Percentiles rank a stretch among this genome's conserved stretches.
These are phyloP conservation scores for Russula abietina DNA, from an alignment of 768 basidiomycete species.

Conservation along the genomic window DNA sequence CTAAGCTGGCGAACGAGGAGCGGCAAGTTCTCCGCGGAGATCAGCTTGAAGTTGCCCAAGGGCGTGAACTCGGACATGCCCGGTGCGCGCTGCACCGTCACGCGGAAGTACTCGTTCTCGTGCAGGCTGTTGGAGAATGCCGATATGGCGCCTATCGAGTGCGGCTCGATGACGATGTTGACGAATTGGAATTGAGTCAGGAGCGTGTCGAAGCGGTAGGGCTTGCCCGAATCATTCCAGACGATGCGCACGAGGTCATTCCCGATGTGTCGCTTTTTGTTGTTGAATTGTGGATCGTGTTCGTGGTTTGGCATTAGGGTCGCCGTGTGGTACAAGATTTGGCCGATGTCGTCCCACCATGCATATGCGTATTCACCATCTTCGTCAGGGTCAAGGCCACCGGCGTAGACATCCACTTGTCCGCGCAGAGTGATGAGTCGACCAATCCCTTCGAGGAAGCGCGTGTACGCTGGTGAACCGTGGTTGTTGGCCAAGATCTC, in stretches of 20 bases:
- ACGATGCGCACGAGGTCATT: slow-evolving; percentile 96
- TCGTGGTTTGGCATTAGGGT: slow-evolving; percentile 89
- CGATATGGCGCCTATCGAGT: slow-evolving; percentile 75
- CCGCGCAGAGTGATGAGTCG: slow-evolving; percentile 82
- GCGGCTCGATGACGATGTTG: slow-evolving; percentile 95
- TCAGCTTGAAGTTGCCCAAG: slow-evolving; percentile 88
- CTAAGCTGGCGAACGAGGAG: slow-evolving; percentile 85
- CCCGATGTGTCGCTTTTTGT: slow-evolving; percentile 94
- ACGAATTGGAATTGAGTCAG: slow-evolving; percentile 93
- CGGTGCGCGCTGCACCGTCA: slow-evolving; percentile 78
- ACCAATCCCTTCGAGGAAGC: slow-evolving; percentile 88
- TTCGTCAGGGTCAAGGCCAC: slow-evolving; percentile 82
- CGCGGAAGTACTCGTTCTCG: slow-evolving; percentile 94
- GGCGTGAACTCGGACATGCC: slow-evolving; percentile 95
- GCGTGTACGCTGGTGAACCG: slow-evolving; percentile 91
- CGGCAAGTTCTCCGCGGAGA: slow-evolving; percentile 82
- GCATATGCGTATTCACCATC: slow-evolving; percentile 98
- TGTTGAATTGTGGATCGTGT: slow-evolving; percentile 62
- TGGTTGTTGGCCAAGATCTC: slow-evolving; percentile 88
- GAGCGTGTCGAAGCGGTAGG: slow-evolving; percentile 89
- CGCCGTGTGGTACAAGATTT: slow-evolving; percentile 91
- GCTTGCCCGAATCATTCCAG: slow-evolving; percentile 93
- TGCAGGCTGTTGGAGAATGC: slow-evolving; percentile 79
- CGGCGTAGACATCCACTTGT: slow-evolving; percentile 88
- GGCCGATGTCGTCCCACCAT: slow-evolving; percentile 98